Evolutionary conservation across 371 early-diverging fungal genomes (phyloP), one percentile per base, ranked within the genome.

Genomic region (Mortierella sp.): DNA sequence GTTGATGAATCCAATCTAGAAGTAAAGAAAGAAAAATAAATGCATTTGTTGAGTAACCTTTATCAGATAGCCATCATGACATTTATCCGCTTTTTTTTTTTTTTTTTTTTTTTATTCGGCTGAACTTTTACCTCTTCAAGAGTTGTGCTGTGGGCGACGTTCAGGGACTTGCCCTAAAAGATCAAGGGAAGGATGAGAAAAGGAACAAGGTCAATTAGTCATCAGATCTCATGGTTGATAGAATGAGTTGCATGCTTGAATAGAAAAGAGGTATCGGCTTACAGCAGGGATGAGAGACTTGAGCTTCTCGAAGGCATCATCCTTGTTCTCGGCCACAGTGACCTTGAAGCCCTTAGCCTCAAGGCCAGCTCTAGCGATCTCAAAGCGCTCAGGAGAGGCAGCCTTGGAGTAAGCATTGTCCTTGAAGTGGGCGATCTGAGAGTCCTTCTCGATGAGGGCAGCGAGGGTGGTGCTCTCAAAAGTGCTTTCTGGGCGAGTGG

Each of bases 341-440:
- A 82, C 82, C 68, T 74, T 70, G 72, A 74, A 71, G 15, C 74
- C 74, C 70, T 83, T 83, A 62, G 80, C 62, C 70, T 83, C 83
- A 25, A 83, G 79, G 30, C 68, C 79, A 30, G 71, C 74, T 66
- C 70, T 73, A 66, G 84, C 60, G 50, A 46, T 25, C 44, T 59
- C 70, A 58, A 83, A 57, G 48, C 72, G 64, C 59, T 68, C 83
- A 18, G 66, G 59, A 43, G 61, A 56, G 50, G 64, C 80, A n/a
- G 81, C 29, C 68, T 72, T 80, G 61, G 72, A 64, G 69, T 70
- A 82, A 2, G 51, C 64, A 16, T 57, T 57, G 30, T 67, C 71
- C 60, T 66, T 66, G 64, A 76, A 46, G 60, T 68, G 64, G 11
- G 72, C 64, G 44, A 77, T 55, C 69, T 77, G 37, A 15, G 52